Percentiles rank a stretch among this genome's conserved stretches.
Evolutionary conservation across 2,329 filamentous ascomycete species (phyloP).

Genomic region (Onygenales sp.): DNA sequence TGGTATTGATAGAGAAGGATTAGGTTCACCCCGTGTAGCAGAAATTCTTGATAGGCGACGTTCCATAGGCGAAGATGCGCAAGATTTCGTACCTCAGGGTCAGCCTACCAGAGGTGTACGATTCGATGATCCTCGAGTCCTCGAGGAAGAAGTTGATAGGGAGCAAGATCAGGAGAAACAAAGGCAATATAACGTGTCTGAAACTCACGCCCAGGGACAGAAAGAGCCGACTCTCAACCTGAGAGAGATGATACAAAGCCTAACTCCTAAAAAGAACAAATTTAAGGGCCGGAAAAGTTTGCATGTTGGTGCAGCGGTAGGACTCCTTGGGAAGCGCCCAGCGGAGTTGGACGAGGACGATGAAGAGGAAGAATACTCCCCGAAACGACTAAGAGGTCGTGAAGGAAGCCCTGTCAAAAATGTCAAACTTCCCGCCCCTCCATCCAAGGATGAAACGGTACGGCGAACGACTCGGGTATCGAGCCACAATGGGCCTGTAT

Average conservation of each 20-base stretch:
- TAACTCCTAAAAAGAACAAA: constrained; percentile 65
- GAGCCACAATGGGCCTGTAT: constrained; percentile 27
- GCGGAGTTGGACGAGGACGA: constrained; percentile 57
- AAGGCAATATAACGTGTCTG: constrained; percentile 47
- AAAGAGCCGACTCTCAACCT: constrained; percentile 50
- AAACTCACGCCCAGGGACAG: constrained; percentile 35
- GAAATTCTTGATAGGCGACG: constrained; percentile 60
- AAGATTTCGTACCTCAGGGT: constrained; percentile 51
- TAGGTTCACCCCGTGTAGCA: constrained; percentile 66
- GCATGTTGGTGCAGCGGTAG: constrained; percentile 63
- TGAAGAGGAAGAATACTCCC: constrained; percentile 46
- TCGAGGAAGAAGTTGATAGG: constrained; percentile 55
- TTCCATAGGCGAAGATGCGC: constrained; percentile 60
- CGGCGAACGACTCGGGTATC: constrained; percentile 47
- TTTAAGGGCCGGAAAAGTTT: constrained; percentile 64
- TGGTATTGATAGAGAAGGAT: constrained; percentile 58
- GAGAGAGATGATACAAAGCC: constrained; percentile 66
- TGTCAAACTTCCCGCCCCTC: constrained; percentile 58
- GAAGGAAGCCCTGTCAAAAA: constrained; percentile 70
- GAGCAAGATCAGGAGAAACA: constrained; percentile 52
- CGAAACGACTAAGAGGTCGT: constrained; percentile 61
- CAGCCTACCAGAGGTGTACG: constrained; percentile 39
- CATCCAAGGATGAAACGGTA: constrained; percentile 57
- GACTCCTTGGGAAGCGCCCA: constrained; percentile 65
- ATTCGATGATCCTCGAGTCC: constrained; percentile 55